Base-by-base conservation (phyloP, 345 rosid genomes). In the Pistacia integerrima region DNA sequence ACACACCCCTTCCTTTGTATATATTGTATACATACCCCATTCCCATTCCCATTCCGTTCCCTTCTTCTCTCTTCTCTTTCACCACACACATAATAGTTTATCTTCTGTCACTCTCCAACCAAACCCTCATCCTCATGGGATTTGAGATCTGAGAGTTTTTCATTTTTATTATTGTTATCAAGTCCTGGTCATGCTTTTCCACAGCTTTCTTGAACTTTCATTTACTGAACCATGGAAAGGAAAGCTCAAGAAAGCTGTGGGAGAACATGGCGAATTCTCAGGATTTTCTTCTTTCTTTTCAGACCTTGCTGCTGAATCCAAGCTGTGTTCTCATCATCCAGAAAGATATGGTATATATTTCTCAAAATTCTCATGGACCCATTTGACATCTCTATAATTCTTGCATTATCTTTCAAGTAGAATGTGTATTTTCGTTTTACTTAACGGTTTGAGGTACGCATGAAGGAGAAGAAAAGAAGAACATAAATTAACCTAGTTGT, bases 141-240 rank as follows among this genome's bases (percentile, higher is more conserved):
- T 70, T 49, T 56, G 80, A 76, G 86, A 82, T 85, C 87, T 85
- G 83, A 75, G 69, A 13, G 18, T 2, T 14, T 18, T 3, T 4
- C 17, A 4, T 51, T 38, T 33, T 6, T 4, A 5, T 64, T 57
- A 20, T 46, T 61, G 11, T 61, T 41, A 7, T 41, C 25, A 81
- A 81, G 85, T 85, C 89, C 89, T 81, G 84, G 89, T 76, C 94
- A 89, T 89, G 92, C 88, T 91, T 80, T 91, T 91, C 94, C 94
- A 91, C 94, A 89, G 94, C 94, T 91, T 91, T 91, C 94, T 91
- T 91, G 94, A 91, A 91, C 94, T 91, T 84, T 80, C 85, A 77
- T 66, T 17, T 36, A 48, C 51, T 49, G 33, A 58, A 11, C 41
- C 69, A 62, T 66, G 84, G 74, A 74, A 51, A 89, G 84, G 74